A percentile compares a stretch with the other conserved stretches of the same genome.
phyloP scores from a whole-genome alignment of 2,329 filamentous ascomycete species.

The Neopestalotiopsis sp. region DNA sequence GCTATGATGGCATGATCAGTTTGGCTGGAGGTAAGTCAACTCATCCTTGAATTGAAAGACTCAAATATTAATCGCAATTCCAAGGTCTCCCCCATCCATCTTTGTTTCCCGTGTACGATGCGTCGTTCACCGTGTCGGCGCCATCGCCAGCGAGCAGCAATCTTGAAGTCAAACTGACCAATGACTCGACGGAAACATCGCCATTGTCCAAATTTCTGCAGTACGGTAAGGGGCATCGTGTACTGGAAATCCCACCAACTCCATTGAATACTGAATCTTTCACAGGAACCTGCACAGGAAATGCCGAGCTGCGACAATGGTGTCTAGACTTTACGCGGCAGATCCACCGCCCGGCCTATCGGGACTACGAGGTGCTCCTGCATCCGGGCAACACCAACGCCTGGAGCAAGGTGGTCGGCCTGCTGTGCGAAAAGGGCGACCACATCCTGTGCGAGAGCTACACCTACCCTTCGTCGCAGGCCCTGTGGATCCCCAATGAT shows the following conservation, averaged over 20 bases:
- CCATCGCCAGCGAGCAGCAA: not conserved
- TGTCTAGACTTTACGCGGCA: slow-evolving; percentile 11
- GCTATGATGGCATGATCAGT: slow-evolving; percentile 38
- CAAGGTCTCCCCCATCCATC: slow-evolving; percentile 13
- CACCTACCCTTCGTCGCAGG: slow-evolving; percentile 37
- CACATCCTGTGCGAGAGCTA: slow-evolving; percentile 35
- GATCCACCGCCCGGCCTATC: slow-evolving; percentile 9
- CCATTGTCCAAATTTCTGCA: slow-evolving; percentile 4
- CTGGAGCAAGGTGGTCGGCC: slow-evolving; percentile 35
- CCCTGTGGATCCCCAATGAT: slow-evolving; percentile 35
- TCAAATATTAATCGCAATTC: not conserved
- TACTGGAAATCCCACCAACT: slow-evolving; percentile 21
- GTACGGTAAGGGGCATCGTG: slow-evolving; percentile 1
- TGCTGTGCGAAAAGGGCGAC: slow-evolving; percentile 35
- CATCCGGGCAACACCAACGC: slow-evolving; percentile 38
- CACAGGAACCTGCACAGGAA: slow-evolving; percentile 12
- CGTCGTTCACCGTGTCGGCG: slow-evolving; percentile 4
- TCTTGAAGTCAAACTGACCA: slow-evolving; percentile 23
- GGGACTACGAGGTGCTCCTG: slow-evolving; percentile 29
- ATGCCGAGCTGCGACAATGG: slow-evolving; percentile 12
- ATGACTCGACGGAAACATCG: not conserved
- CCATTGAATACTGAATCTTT: not conserved
- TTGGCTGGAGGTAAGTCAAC: slow-evolving; percentile 33
- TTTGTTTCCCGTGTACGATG: slow-evolving; percentile 14
- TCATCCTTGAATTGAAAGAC: slow-evolving; percentile 17